These are phyloP conservation scores for Monosporascus sp. DNA, from an alignment of 2,329 filamentous ascomycete genomes.

Conservation along the genomic window DNA sequence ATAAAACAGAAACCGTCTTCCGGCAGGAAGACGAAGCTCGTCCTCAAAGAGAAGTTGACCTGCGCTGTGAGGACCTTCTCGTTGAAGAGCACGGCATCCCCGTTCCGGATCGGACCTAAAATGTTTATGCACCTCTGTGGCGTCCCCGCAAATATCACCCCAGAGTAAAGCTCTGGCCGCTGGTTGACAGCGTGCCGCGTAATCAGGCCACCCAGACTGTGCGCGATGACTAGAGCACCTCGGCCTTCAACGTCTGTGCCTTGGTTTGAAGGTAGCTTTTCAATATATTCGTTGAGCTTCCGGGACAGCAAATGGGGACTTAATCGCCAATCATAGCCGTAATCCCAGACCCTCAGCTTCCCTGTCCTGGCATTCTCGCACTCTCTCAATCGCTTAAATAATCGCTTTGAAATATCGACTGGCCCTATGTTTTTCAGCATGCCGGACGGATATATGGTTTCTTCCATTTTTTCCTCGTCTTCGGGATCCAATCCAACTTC, in stretches of 20 bases:
- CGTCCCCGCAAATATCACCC: conserved; percentile 79
- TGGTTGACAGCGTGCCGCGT: conserved; percentile 84
- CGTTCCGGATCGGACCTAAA: conserved; percentile 80
- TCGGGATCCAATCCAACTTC: conserved; percentile 77
- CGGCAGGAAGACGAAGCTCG: conserved; percentile 78
- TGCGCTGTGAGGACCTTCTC: conserved; percentile 86
- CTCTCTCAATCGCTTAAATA: conserved; percentile 72
- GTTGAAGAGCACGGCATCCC: conserved; percentile 86
- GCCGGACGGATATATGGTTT: conserved; percentile 77
- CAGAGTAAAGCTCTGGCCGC: conserved; percentile 77
- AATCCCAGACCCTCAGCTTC: conserved; percentile 76
- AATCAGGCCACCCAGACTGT: conserved; percentile 83
- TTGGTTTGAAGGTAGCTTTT: conserved; percentile 69
- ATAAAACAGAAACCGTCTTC: conserved; percentile 85
- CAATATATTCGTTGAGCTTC: conserved; percentile 68
- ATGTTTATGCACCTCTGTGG: conserved; percentile 89
- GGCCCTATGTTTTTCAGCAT: conserved; percentile 91
- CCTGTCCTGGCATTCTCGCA: conserved; percentile 69
- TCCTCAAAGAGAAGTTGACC: conserved; percentile 88
- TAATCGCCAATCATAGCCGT: conserved; percentile 91
- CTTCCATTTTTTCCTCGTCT: conserved; percentile 77
- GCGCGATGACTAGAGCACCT: conserved; percentile 78
- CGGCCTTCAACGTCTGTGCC: conserved; percentile 47
- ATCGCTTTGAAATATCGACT: conserved; percentile 77
- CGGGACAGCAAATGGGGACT: conserved; percentile 72